Evolutionary conservation across 768 basidiomycete species (phyloP).

Genomic region (Tubosaeta brunneosetosa): DNA sequence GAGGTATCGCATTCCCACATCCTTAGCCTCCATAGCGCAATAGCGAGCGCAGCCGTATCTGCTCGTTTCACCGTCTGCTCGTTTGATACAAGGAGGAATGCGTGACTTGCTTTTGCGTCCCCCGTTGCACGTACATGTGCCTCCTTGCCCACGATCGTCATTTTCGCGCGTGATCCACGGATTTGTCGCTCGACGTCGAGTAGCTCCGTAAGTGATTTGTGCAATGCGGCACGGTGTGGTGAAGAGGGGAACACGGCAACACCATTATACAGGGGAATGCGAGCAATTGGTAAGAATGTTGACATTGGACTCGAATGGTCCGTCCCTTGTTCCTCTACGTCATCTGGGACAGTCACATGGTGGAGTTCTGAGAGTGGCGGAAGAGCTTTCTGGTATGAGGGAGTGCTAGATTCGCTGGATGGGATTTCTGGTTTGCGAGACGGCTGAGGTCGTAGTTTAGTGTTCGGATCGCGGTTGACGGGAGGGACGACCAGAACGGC

Average conservation of each 20-base stretch:
- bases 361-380: constrained; percentile 28
- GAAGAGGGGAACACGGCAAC: constrained; percentile 57
- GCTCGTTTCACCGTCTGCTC: constrained; percentile 44
- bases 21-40: constrained; percentile 74
- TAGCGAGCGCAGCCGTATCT: constrained; percentile 60
- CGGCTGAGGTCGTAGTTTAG: constrained; percentile 40
- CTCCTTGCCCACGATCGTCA: background rate
- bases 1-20: constrained; percentile 62
- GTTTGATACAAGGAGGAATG: constrained; percentile 60
- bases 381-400: constrained; percentile 14
- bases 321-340: background rate
- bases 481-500: constrained; percentile 72
- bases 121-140: constrained; percentile 10
- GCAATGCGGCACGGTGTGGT: constrained; percentile 56
- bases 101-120: constrained; percentile 56
- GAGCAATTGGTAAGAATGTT: constrained; percentile 27
- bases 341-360: background rate
- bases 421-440: constrained; percentile 36
- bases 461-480: constrained; percentile 48
- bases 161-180: constrained; percentile 7
- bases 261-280: constrained; percentile 67
- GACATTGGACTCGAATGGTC: constrained; percentile 5
- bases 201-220: constrained; percentile 44
- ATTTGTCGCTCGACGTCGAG: constrained; percentile 43
- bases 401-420: constrained; percentile 2